phyloP scores from a whole-genome alignment of 2,329 filamentous ascomycete species.

The Ophiostoma tasmaniense region DNA sequence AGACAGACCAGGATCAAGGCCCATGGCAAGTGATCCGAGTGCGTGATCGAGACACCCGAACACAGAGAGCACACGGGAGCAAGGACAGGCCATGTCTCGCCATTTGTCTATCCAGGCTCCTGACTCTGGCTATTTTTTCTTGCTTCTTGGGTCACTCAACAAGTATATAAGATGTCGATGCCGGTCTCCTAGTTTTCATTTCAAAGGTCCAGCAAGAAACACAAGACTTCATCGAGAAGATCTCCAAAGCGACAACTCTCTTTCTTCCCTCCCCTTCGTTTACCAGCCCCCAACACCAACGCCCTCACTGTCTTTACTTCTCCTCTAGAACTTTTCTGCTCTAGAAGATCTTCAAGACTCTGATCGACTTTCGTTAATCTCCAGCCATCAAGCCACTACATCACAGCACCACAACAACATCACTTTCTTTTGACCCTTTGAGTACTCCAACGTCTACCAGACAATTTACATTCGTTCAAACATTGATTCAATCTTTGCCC shows the following conservation, averaged over 20 bases:
- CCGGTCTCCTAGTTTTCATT: background rate
- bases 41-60: background rate
- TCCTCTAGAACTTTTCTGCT: background rate
- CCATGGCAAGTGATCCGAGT: constrained; percentile 1
- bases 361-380: background rate
- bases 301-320: background rate
- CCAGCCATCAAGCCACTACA: background rate
- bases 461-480: background rate
- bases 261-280: background rate
- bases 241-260: background rate
- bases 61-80: background rate
- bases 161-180: background rate
- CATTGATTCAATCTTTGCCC: background rate
- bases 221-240: background rate
- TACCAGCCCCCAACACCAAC: background rate
- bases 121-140: background rate
- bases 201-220: constrained; percentile 1
- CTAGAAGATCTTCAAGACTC: background rate
- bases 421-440: background rate
- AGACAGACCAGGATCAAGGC: background rate
- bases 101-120: background rate
- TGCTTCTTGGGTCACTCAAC: background rate
- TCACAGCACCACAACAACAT: background rate
- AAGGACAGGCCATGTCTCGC: background rate
- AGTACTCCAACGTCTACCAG: background rate